A percentile compares a stretch with the other conserved stretches of the same genome.
These are phyloP conservation scores for Magnusiomyces fungicola DNA, from an alignment of 1,139 yeast genomes.

Conservation along the genomic window DNA sequence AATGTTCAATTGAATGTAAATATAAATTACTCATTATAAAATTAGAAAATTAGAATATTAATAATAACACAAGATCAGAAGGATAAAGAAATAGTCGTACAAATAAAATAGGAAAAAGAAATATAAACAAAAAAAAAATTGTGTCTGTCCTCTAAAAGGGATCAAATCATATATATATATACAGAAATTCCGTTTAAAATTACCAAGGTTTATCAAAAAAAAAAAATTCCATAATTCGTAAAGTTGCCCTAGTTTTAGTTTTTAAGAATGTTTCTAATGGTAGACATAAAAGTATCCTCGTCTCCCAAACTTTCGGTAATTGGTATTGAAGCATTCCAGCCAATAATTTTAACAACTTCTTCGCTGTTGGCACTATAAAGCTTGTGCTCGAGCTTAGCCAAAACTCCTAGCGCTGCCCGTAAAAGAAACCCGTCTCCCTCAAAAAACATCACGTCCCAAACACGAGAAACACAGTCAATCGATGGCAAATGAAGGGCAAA, in stretches of 20 bases:
- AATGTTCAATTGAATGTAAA: too few species aligned
- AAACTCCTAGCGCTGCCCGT: slow-evolving; percentile 43
- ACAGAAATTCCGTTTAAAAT: too few species aligned
- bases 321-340: neutral
- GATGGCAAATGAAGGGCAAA: slow-evolving; percentile 31
- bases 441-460: slow-evolving; percentile 54
- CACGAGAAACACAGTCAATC: slow-evolving; percentile 35
- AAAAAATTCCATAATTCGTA: too few species aligned
- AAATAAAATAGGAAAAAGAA: neutral
- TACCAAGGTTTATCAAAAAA: too few species aligned
- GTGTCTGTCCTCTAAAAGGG: too few species aligned
- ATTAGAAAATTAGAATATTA: neutral
- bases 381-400: slow-evolving; percentile 44
- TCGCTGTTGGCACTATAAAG: slow-evolving; percentile 42
- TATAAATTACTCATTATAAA: too few species aligned
- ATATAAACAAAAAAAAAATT: neutral
- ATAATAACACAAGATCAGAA: too few species aligned
- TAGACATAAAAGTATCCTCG: slow-evolving; percentile 1
- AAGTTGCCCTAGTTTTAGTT: neutral
- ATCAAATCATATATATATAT: too few species aligned
- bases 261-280: neutral
- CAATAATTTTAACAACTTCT: slow-evolving; percentile 36
- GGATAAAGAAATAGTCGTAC: neutral
- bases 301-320: neutral
- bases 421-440: slow-evolving; percentile 50